phyloP scores from a whole-genome alignment of 1,284 basidiomycete genomes.

The Gastroboletus turbinatus region DNA sequence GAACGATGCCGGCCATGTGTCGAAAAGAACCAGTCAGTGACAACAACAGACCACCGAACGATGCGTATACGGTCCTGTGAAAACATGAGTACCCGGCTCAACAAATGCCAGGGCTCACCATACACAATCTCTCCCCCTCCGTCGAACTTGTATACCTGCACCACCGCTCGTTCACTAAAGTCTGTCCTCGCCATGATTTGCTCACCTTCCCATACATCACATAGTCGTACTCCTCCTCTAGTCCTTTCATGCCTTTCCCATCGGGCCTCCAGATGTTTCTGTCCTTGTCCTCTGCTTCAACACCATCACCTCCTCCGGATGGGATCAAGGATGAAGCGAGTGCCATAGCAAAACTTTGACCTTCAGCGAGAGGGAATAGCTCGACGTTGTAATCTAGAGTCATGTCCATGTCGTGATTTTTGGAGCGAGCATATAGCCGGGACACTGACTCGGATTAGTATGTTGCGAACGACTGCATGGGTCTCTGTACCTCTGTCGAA shows the following conservation, averaged over 20 bases:
- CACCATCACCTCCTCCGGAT: conserved; percentile 48
- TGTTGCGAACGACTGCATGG: not conserved
- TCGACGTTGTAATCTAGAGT: conserved; percentile 91
- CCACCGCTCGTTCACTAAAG: conserved; percentile 8
- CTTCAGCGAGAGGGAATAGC: conserved; percentile 70
- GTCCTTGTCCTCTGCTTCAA: conserved; percentile 67
- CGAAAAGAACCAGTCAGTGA: conserved; percentile 91
- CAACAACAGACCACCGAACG: conserved; percentile 96
- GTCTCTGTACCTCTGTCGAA: conserved; percentile 84
- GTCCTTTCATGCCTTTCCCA: conserved; percentile 79
- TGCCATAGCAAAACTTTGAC: conserved; percentile 82
- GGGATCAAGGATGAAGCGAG: conserved; percentile 82
- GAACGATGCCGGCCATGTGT: conserved; percentile 89
- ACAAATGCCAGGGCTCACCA: conserved; percentile 27
- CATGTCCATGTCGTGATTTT: conserved; percentile 87
- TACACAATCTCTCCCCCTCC: conserved; percentile 83
- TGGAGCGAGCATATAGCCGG: conserved; percentile 79
- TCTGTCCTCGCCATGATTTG: conserved; percentile 5
- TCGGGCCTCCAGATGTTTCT: conserved; percentile 86
- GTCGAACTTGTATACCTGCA: conserved; percentile 95
- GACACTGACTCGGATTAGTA: conserved; percentile 54
- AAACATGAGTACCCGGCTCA: conserved; percentile 8
- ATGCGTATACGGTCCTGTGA: conserved; percentile 87
- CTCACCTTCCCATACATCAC: conserved; percentile 98
- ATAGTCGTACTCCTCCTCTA: conserved; percentile 98